phyloP scores from a whole-genome alignment of 225 moss, liverwort and hornwort genomes.

The Marchantia paleacea region DNA sequence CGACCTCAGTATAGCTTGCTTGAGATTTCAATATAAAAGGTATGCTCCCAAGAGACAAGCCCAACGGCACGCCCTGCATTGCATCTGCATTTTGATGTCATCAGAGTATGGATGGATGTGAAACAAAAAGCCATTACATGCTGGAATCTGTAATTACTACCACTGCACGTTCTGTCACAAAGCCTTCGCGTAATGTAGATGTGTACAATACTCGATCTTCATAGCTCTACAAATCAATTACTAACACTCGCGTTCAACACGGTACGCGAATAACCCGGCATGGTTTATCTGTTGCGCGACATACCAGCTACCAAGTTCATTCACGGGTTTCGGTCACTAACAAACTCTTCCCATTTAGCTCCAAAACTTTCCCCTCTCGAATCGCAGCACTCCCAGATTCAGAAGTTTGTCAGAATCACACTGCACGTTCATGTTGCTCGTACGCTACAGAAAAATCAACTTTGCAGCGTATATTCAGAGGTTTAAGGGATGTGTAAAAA shows the following conservation, averaged over 20 bases:
- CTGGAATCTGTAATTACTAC: not conserved
- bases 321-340: not conserved
- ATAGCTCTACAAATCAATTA: not conserved
- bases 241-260: not conserved
- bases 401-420: not conserved
- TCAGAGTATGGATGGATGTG: slow-evolving; percentile 12
- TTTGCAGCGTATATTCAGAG: not conserved
- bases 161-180: not conserved
- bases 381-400: not conserved
- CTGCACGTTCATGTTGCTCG: not conserved
- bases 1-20: slow-evolving; percentile 46
- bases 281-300: not conserved
- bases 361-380: not conserved
- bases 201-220: too few relatives aligned
- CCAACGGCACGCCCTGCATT: slow-evolving; percentile 51
- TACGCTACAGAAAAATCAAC: not conserved
- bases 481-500: not conserved
- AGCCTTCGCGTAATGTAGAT: not conserved
- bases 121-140: not conserved
- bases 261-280: not conserved
- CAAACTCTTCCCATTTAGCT: not conserved
- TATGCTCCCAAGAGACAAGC: slow-evolving; percentile 44
- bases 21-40: slow-evolving; percentile 48
- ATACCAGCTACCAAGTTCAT: not conserved
- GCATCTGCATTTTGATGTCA: slow-evolving; percentile 37